phyloP scores from a whole-genome alignment of 441 rosid genomes.

The Lepidium campestre region DNA sequence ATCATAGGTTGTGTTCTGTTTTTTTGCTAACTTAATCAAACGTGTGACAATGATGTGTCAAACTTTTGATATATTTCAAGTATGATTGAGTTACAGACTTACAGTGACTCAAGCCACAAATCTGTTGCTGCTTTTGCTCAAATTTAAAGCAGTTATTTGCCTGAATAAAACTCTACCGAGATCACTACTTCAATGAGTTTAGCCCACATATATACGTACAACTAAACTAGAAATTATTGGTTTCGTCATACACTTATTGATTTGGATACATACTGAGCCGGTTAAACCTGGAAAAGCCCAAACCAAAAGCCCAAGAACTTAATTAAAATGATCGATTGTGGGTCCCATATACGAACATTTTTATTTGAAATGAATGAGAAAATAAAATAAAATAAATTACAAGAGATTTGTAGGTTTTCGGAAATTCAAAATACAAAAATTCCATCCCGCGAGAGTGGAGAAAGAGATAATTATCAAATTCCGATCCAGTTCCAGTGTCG shows the following conservation, averaged over 20 bases:
- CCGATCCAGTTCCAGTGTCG: neutral
- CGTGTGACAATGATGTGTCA: constrained; percentile 11
- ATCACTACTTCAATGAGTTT: neutral
- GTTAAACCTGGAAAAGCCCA: too few species aligned
- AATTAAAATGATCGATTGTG: too few species aligned
- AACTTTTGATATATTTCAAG: constrained; percentile 6
- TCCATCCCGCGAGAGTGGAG: neutral
- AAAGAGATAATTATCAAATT: neutral
- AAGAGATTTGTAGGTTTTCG: neutral
- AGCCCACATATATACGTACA: neutral
- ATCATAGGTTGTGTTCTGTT: neutral
- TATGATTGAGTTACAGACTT: constrained; percentile 2
- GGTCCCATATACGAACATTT: neutral
- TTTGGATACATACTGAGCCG: neutral
- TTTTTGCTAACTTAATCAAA: neutral
- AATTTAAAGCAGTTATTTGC: neutral
- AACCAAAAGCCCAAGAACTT: too few species aligned
- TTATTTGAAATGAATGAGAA: neutral
- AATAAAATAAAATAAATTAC: neutral
- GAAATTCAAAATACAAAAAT: constrained; percentile 5
- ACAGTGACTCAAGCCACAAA: neutral
- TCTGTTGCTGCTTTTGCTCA: neutral
- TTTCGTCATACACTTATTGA: too few species aligned
- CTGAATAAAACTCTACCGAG: neutral
- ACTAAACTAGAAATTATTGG: neutral